phyloP scores from a whole-genome alignment of 2,329 filamentous ascomycete species.

The Kalaharituber pfeilii region DNA sequence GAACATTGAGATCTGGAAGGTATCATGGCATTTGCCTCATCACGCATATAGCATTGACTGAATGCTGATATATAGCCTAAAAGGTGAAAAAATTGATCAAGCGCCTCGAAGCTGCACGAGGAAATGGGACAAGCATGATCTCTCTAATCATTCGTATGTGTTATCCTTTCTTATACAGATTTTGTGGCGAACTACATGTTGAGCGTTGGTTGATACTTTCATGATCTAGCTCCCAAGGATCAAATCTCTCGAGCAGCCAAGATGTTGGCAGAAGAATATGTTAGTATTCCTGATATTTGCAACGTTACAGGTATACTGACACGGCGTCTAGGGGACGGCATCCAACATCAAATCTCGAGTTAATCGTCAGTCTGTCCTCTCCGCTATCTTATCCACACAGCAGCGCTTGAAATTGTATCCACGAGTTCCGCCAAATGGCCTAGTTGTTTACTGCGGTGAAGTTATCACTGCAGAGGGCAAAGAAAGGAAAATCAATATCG shows the following conservation, averaged over 20 bases:
- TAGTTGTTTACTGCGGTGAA: constrained; percentile 99
- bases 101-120: constrained; percentile 86
- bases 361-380: constrained; percentile 93
- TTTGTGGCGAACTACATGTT: constrained; percentile 19
- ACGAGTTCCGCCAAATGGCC: constrained; percentile 92
- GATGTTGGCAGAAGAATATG: constrained; percentile 99
- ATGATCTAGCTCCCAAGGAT: constrained; percentile 68
- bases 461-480: constrained; percentile 97
- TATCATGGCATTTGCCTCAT: constrained; percentile 28
- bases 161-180: constrained; percentile 26
- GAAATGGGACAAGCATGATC: constrained; percentile 99
- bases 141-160: constrained; percentile 82
- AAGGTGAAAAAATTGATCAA: constrained; percentile 99
- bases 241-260: constrained; percentile 90
- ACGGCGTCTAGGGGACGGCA: constrained; percentile 59
- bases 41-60: constrained; percentile 22
- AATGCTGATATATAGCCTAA: constrained; percentile 76
- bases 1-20: constrained; percentile 59
- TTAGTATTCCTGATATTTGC: constrained; percentile 26
- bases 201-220: constrained; percentile 17
- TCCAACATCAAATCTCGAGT: constrained; percentile 99
- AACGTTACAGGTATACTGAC: constrained; percentile 19
- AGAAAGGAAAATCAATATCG: constrained; percentile 98
- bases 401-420: constrained; percentile 98
- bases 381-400: constrained; percentile 96